Base-by-base conservation (phyloP, 202 grass and related monocot species). In the Miscanthus sacchariflorus region DNA sequence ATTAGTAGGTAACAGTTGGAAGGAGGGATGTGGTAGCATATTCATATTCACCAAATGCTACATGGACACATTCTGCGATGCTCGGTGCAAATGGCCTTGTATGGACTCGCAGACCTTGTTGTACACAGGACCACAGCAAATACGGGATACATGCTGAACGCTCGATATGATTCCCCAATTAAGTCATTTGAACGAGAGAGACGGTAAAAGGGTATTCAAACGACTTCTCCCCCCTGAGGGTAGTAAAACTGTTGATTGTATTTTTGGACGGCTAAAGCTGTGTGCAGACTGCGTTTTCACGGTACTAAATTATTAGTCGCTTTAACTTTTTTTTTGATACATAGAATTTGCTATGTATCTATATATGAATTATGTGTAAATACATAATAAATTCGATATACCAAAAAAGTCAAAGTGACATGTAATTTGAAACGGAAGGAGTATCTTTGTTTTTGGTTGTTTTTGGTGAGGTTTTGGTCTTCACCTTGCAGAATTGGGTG, bases 31-130 rank as follows among this genome's bases (percentile, higher is more conserved):
- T 65, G 23, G 10, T 65, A 63, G 21, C 9, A 2, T 64, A 64
- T 25, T 64, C 9, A 2, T 64, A 64, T 25, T 64, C 9, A 1
- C 59, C 9, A 64, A 24, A 24, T 25, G 9, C 9, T 11, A 24
- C n/a, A 21, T 61, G 58, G 21, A 9, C 52, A 56, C 18, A 21
- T 50, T 21, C 12, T 75, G 13, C 25, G n/a, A 77, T 71, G 49
- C 18, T 64, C 10, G 66, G 21, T 59, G 58, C 21, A 23, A 63
- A 63, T 63, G 58, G 21, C 58, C 24, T 38, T 76, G 15, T 44
- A 30, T 43, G 54, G 70, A 39, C 77, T 65, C 7, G 72, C 46
- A 80, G n/a, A 52, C 25, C 42, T 14, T 68, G 21, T 42, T 82
- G 44, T 58, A 54, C 52, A 52, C 87, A 42, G 7, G 38, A 43